Evolutionary conservation across 495 filamentous ascomycete species (phyloP).

Genomic region (Ramalina intermedia): DNA sequence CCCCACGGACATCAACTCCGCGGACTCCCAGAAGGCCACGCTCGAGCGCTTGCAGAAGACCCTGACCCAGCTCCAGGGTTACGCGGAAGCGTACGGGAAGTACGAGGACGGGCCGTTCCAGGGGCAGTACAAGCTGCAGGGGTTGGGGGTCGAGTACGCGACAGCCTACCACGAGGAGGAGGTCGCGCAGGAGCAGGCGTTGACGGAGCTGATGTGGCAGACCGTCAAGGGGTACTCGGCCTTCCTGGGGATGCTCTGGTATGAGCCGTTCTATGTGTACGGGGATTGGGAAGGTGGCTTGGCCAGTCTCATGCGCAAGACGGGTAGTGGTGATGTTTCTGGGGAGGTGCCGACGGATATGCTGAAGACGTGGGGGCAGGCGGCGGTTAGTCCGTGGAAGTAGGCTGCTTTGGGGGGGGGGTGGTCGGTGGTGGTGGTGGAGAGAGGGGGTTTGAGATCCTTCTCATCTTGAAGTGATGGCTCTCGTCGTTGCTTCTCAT

Average conservation of each 20-base stretch:
- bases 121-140: constrained; percentile 12
- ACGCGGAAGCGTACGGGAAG: constrained; percentile 10
- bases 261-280: constrained; percentile 13
- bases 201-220: constrained; percentile 13
- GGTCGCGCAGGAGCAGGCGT: constrained; percentile 8
- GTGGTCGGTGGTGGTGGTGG: background rate
- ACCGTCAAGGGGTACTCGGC: constrained; percentile 4
- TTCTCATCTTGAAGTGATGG: too few relatives aligned
- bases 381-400: constrained; percentile 3
- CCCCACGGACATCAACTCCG: constrained; percentile 10
- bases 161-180: constrained; percentile 1
- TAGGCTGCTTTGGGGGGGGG: background rate
- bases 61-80: constrained; percentile 8
- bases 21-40: background rate
- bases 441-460: background rate
- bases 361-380: constrained; percentile 11
- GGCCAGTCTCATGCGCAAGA: constrained; percentile 4
- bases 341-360: constrained; percentile 11
- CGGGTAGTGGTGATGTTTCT: background rate
- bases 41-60: constrained; percentile 4
- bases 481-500: too few relatives aligned
- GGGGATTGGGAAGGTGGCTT: constrained; percentile 11
- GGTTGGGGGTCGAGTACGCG: constrained; percentile 13
- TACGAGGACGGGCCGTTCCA: constrained; percentile 3
- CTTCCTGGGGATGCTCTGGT: constrained; percentile 13